phyloP scores from a whole-genome alignment of 2,329 filamentous ascomycete genomes.

The Colletotrichum filicis region DNA sequence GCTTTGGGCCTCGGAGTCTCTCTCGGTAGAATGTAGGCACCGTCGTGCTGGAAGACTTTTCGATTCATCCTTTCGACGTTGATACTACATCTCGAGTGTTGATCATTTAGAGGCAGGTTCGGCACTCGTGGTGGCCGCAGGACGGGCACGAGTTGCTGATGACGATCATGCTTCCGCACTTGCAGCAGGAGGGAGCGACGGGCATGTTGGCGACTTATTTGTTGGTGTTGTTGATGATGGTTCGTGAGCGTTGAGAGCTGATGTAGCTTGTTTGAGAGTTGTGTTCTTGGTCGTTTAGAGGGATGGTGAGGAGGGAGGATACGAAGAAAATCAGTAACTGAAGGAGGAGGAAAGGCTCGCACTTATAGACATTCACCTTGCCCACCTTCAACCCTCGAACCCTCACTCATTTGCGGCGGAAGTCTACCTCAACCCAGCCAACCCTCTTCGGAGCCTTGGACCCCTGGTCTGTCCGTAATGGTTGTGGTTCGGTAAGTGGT shows the following conservation, averaged over 20 bases:
- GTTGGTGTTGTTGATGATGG: conserved; percentile 9
- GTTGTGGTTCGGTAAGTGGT: conserved; percentile 4
- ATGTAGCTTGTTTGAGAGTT: not conserved
- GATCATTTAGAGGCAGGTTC: conserved; percentile 51
- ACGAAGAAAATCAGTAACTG: rapidly evolving
- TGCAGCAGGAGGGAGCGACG: conserved; percentile 64
- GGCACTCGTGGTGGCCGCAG: conserved; percentile 63
- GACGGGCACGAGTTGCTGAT: conserved; percentile 64
- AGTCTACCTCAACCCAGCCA: not conserved
- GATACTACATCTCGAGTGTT: not conserved
- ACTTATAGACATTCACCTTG: conserved; percentile 29
- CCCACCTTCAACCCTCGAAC: conserved; percentile 11
- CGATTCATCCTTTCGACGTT: not conserved
- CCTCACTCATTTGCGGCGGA: not conserved
- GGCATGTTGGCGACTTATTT: conserved; percentile 48
- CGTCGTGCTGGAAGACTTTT: not conserved
- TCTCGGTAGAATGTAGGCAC: conserved; percentile 24
- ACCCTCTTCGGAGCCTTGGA: conserved; percentile 27
- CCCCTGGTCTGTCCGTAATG: conserved; percentile 27
- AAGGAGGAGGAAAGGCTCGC: conserved; percentile 7
- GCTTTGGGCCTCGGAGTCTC: conserved; percentile 19
- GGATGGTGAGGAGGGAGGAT: not conserved
- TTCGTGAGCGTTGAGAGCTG: conserved; percentile 7
- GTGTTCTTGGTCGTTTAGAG: not conserved
- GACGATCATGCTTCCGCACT: conserved; percentile 66